Evolutionary conservation across 192 early-diverging fungal species (phyloP), one percentile per base, ranked within the genome.

Genomic region (Coemansia sp.): DNA sequence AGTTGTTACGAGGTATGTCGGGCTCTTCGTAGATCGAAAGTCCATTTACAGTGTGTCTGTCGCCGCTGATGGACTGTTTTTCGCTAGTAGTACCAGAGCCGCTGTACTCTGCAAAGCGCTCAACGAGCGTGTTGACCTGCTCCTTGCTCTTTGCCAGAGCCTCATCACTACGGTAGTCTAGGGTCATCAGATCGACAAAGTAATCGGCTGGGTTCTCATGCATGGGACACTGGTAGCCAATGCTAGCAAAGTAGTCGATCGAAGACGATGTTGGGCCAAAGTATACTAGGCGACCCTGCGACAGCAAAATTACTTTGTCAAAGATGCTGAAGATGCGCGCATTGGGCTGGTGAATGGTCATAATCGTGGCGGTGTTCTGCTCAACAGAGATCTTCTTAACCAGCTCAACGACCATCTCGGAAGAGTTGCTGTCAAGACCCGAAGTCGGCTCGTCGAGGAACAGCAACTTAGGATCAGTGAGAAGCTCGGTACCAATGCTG

Each of bases 291-390:
- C 75, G 58, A 13, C 93, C 93, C 18, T 75, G 80, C 46, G 85
- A 78, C 38, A 93, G 63, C 43, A 95, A 62, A 27, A 92, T 81
- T 5, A 93, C 83, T 55, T 89, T 83, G 79, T 94, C 90, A 71
- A 95, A 94, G 22, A 89, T 75, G 17, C 80, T 79, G 74, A 88
- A 94, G 44, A 93, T 83, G 52, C 91, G 85, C 5, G 87, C 88
- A 40, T 84, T 82, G 18, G 94, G 94, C 70, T 95, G 93, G 65
- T 97, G 94, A 58, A 97, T 92, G 8, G 89, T 92, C 69, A 92
- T 87, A 18, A 97, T 74, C 9, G 93, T 83, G 8, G 90, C 89
- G 22, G 86, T 86, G 25, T 81, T 68, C 12, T 78, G 72, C 25
- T 76, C 72, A 38, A 78, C 66, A 2, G 87, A 84, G 21, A 92